Evolutionary conservation across 495 filamentous ascomycete genomes (phyloP).

Genomic region (Hyaloscypha finlandica): DNA sequence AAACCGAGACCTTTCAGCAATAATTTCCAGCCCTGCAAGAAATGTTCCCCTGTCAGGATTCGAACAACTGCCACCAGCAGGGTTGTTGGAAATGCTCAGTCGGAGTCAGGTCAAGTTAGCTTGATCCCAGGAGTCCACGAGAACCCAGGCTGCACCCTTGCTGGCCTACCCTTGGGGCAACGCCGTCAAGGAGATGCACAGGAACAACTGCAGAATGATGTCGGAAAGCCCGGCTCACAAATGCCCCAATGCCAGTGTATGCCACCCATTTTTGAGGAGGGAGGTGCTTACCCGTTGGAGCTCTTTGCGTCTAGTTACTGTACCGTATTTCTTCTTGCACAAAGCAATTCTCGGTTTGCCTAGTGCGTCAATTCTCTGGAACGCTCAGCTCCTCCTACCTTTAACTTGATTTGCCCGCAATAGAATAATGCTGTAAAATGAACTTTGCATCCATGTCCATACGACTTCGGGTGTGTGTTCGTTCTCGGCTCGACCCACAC

Average conservation of each 20-base stretch:
- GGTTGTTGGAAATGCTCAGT: constrained; percentile 24
- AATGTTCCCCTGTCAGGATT: constrained; percentile 6
- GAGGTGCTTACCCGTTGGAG: not conserved
- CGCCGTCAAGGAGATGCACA: constrained; percentile 8
- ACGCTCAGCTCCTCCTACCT: not conserved
- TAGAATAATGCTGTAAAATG: not conserved
- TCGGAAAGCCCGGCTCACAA: not conserved
- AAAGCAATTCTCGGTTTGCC: constrained; percentile 1
- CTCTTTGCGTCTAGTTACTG: not conserved
- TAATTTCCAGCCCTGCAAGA: constrained; percentile 23
- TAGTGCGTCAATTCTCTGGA: not conserved
- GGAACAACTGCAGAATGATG: constrained; percentile 25
- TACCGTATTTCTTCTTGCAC: constrained; percentile 1
- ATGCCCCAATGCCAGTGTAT: not conserved
- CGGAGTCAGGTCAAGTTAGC: constrained; percentile 11
- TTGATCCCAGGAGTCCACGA: constrained; percentile 31
- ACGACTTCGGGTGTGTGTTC: not conserved
- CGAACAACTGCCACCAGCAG: constrained; percentile 20
- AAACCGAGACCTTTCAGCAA: constrained; percentile 14
- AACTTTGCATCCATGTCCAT: not conserved
- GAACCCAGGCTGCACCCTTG: constrained; percentile 25
- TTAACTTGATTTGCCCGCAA: not conserved
- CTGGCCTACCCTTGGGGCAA: not conserved
- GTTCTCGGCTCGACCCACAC: constrained; percentile 12
- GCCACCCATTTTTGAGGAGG: not conserved